These are phyloP conservation scores for Alternaria novae-zelandiae DNA, from an alignment of 2,329 filamentous ascomycete genomes.

Conservation along the genomic window DNA sequence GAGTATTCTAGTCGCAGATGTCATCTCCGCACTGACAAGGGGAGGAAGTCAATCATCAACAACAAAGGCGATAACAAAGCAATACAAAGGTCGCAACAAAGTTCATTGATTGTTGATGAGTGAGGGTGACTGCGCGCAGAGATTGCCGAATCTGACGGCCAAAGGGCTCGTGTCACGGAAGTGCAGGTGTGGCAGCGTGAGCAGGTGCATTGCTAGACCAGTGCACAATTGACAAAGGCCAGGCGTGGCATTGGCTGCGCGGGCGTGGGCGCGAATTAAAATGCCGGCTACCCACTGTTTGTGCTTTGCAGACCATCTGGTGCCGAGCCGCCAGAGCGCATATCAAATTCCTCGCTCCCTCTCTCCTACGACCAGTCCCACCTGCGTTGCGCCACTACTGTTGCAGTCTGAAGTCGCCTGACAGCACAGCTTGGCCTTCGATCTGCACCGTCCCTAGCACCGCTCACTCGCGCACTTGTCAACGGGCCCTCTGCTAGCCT, in stretches of 20 bases:
- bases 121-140: background rate
- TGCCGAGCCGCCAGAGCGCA: slow-evolving; percentile 24
- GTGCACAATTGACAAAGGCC: slow-evolving; percentile 20
- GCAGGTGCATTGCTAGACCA: background rate
- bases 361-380: slow-evolving; percentile 13
- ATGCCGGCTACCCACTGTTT: slow-evolving; percentile 17
- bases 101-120: background rate
- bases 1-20: background rate
- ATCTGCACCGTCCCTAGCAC: slow-evolving; percentile 15
- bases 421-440: slow-evolving; percentile 7
- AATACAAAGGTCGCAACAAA: background rate
- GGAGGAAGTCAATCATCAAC: background rate
- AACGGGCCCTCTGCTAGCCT: slow-evolving; percentile 27
- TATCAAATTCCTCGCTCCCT: slow-evolving; percentile 30
- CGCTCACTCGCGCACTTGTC: slow-evolving; percentile 9
- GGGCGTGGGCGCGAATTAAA: slow-evolving; percentile 17
- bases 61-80: background rate
- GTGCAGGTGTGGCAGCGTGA: background rate
- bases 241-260: slow-evolving; percentile 22
- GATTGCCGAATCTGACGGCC: background rate
- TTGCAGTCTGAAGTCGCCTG: slow-evolving; percentile 21
- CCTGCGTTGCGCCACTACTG: slow-evolving; percentile 21
- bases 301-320: background rate
- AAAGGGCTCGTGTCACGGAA: background rate
- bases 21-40: slow-evolving; percentile 14